Base-by-base conservation (phyloP, 352 stramenopile species). In the Pythium pyrilobum region DNA sequence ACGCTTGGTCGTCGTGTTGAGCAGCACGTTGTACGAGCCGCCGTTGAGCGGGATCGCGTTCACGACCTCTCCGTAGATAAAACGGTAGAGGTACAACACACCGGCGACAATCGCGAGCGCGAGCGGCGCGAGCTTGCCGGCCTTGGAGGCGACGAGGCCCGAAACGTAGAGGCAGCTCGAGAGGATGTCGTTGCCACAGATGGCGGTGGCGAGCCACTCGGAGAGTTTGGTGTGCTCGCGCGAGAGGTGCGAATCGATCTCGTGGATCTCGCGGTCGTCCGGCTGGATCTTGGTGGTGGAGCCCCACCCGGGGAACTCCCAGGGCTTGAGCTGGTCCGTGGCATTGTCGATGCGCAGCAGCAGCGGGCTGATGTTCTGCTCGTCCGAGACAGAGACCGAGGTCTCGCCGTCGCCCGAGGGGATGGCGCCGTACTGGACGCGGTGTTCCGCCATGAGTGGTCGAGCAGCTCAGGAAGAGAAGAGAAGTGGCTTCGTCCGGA, bases 171-270 rank as follows among this genome's bases (percentile, higher is more conserved):
- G 82, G 38, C 83, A 96, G 64, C 87, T 97, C 46, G 85, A 96
- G 49, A 97, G 75, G 68, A 98, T 97, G 58, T 98, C 93, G 67
- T 98, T 98, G 16, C 94, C 94, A 52, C 88, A 97, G 66, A 98
- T 98, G 16, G 90, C 88, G 10, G 94, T 98, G 11, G 94, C 90
- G 45, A 95, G 67, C 80, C 90, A 97, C 75, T 98, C 86, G 4
- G 86, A 93, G 21, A 97, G 76, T 66, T 93, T 95, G 11, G 81
- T 62, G 70, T 93, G 79, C 55, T 88, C 62, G 50, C 73, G 76
- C 13, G 76, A 87, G 31, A 91, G 66, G 37, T 89, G 81, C 45
- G 75, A 52, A 24, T 89, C 74, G 66, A 95, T 92, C 25, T 89
- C 80, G 4, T 67, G 62, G 49, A 92, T 67, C 62, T 92, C 78